Evolutionary conservation across 2,329 filamentous ascomycete species (phyloP).

Genomic region (Didymella glomerata): DNA sequence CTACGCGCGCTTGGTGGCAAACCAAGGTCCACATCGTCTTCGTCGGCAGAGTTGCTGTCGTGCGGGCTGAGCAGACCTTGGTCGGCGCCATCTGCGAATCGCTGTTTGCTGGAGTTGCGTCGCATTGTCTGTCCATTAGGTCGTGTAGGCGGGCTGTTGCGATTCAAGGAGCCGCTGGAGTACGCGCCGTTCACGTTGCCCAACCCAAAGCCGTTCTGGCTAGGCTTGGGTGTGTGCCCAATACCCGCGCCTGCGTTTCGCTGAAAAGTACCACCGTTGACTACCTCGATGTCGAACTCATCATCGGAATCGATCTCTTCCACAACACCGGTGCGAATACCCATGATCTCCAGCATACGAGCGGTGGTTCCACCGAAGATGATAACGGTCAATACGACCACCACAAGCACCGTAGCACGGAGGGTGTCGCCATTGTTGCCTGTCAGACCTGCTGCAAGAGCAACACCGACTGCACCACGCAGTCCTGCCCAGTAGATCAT

Average conservation of each 20-base stretch:
- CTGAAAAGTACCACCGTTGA: constrained; percentile 74
- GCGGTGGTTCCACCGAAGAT: constrained; percentile 98
- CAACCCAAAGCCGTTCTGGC: constrained; percentile 63
- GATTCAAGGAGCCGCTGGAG: constrained; percentile 64
- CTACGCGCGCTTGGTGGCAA: constrained; percentile 65
- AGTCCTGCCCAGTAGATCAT: constrained; percentile 99
- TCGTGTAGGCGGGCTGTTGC: constrained; percentile 57
- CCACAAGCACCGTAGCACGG: constrained; percentile 93
- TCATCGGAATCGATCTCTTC: constrained; percentile 98
- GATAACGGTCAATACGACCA: constrained; percentile 96
- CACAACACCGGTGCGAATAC: constrained; percentile 94
- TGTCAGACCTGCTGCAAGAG: constrained; percentile 85
- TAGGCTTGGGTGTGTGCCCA: constrained; percentile 74
- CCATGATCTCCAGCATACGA: constrained; percentile 95
- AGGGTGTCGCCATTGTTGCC: constrained; percentile 84
- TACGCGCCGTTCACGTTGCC: constrained; percentile 62
- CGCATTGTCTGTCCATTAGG: constrained; percentile 57
- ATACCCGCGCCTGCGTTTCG: constrained; percentile 81
- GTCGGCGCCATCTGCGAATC: constrained; percentile 59
- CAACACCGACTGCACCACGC: constrained; percentile 93
- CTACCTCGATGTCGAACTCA: constrained; percentile 91
- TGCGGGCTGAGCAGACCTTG: constrained; percentile 64
- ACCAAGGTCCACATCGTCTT: constrained; percentile 65
- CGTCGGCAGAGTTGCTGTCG: constrained; percentile 60
- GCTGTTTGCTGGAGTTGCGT: constrained; percentile 61